These are phyloP conservation scores for Porcisia hertigi DNA, from an alignment of 208 protist species.

Conservation along the genomic window DNA sequence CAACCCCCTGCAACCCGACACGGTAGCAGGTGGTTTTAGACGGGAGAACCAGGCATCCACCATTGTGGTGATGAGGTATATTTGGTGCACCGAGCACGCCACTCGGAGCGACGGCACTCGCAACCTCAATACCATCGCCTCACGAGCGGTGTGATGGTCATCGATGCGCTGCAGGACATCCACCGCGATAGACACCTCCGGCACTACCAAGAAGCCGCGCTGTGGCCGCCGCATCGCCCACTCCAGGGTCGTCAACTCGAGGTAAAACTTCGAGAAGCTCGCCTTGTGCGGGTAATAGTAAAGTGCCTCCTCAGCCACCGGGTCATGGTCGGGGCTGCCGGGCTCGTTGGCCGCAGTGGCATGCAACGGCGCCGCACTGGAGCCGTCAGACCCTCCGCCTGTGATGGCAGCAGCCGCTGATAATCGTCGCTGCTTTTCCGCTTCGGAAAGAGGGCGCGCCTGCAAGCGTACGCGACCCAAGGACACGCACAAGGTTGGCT, in stretches of 20 bases:
- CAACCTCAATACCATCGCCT: conserved; percentile 75
- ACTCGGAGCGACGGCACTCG: conserved; percentile 63
- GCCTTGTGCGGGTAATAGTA: conserved; percentile 79
- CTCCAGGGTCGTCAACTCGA: conserved; percentile 75
- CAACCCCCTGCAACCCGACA: neutral
- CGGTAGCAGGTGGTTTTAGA: conserved; percentile 1
- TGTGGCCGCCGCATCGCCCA: conserved; percentile 52
- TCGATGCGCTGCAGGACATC: conserved; percentile 81
- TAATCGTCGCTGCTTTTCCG: conserved; percentile 55
- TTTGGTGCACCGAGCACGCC: conserved; percentile 72
- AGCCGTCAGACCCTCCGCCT: neutral
- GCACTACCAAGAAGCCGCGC: conserved; percentile 72
- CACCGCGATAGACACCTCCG: conserved; percentile 67
- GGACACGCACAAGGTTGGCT: conserved; percentile 66
- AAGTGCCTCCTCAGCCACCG: conserved; percentile 49
- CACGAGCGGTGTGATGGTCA: conserved; percentile 40
- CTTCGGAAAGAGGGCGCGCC: conserved; percentile 59
- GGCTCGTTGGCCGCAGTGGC: neutral
- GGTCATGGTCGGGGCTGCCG: neutral
- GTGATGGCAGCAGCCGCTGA: conserved; percentile 12
- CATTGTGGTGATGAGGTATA: conserved; percentile 72
- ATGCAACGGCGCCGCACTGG: neutral
- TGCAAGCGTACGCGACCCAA: conserved; percentile 74
- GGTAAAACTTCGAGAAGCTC: conserved; percentile 70
- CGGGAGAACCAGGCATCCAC: conserved; percentile 71